A percentile compares a stretch with the other conserved stretches of the same genome.
These are phyloP conservation scores for Lactarius deliciosus DNA, from an alignment of 768 basidiomycete species.

Conservation along the genomic window DNA sequence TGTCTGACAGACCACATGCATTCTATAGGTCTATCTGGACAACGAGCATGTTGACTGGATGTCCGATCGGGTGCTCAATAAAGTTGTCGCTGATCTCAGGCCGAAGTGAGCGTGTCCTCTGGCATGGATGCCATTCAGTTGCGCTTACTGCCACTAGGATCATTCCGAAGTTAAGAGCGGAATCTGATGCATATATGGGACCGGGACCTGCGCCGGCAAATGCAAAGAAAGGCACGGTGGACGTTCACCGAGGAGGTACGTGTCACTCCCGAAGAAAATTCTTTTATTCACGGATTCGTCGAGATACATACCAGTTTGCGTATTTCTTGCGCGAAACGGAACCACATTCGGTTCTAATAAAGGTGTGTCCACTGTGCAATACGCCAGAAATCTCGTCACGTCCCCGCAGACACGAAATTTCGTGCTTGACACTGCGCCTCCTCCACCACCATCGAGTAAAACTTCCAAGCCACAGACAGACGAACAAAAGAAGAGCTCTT, in stretches of 20 bases:
- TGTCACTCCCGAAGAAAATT: conserved; percentile 12
- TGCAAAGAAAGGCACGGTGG: conserved; percentile 68
- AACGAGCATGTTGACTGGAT: conserved; percentile 90
- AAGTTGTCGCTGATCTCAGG: conserved; percentile 76
- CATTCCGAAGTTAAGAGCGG: conserved; percentile 61
- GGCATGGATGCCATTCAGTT: neutral
- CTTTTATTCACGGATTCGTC: conserved; percentile 10
- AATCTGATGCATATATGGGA: conserved; percentile 48
- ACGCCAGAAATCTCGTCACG: conserved; percentile 6
- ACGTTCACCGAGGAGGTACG: conserved; percentile 83
- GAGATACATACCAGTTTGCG: conserved; percentile 88
- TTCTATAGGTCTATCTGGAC: conserved; percentile 73
- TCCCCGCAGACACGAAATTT: conserved; percentile 45
- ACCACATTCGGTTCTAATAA: conserved; percentile 76
- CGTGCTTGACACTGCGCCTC: conserved; percentile 31
- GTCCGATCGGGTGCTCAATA: conserved; percentile 77
- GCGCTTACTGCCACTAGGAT: conserved; percentile 45
- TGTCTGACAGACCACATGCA: neutral
- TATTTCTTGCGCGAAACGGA: conserved; percentile 86
- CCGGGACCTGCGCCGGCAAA: conserved; percentile 41
- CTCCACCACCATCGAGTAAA: conserved; percentile 30
- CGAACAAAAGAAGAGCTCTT: conserved; percentile 28
- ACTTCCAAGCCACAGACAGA: conserved; percentile 15
- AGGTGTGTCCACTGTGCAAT: conserved; percentile 46
- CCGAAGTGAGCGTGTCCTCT: conserved; percentile 51